Evolutionary conservation across 2,329 filamentous ascomycete species (phyloP).

Genomic region (Bipolaris cookei): DNA sequence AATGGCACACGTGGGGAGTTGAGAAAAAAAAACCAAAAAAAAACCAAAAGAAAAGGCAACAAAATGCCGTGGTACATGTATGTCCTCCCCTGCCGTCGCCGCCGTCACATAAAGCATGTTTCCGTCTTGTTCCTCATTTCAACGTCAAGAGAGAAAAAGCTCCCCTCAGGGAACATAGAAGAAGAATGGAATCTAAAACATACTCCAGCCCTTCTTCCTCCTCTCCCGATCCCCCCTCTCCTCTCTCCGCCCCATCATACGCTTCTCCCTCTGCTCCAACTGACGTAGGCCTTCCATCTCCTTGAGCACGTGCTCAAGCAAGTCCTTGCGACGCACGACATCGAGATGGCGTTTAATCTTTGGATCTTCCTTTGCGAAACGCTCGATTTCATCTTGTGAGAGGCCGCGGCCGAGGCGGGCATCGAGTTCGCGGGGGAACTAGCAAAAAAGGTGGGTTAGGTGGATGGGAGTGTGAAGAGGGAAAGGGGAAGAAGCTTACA

Average conservation of each 20-base stretch:
- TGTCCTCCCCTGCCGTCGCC: not conserved
- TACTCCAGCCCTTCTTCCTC: conserved; percentile 41
- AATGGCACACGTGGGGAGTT: not conserved
- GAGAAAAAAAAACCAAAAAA: not conserved
- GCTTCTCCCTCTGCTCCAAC: conserved; percentile 76
- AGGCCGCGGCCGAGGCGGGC: conserved; percentile 81
- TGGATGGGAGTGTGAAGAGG: no score
- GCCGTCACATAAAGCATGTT: not conserved
- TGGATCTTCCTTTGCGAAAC: conserved; percentile 90
- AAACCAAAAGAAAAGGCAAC: not conserved
- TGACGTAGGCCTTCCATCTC: conserved; percentile 94
- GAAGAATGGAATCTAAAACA: conserved; percentile 28
- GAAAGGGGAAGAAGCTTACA: conserved; percentile 31
- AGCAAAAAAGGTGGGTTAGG: not conserved
- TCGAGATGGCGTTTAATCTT: conserved; percentile 89
- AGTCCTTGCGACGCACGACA: conserved; percentile 87
- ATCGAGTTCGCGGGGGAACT: conserved; percentile 91
- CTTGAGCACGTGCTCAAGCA: conserved; percentile 88
- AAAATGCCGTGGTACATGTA: not conserved
- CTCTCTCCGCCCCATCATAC: conserved; percentile 43
- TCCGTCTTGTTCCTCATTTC: not conserved
- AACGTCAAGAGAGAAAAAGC: not conserved
- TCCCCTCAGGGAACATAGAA: not conserved
- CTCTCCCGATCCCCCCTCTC: conserved; percentile 34
- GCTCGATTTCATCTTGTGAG: conserved; percentile 79